Evolutionary conservation across 78 protist genomes (phyloP), one percentile per base, ranked within the genome.

Genomic region (Bodo saltans): DNA sequence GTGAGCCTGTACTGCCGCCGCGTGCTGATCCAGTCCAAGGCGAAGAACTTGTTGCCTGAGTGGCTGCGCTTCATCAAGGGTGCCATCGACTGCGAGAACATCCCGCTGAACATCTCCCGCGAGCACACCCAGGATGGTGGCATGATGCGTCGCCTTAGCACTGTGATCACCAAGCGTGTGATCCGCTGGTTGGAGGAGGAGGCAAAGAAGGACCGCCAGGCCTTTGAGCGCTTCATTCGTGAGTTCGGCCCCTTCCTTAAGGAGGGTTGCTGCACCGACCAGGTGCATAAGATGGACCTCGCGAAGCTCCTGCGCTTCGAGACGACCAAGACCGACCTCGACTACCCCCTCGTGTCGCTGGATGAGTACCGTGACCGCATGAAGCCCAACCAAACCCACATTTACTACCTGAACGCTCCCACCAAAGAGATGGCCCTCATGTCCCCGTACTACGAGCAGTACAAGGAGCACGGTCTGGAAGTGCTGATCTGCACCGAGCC

Each of bases 81-180:
- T 37, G 96, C 91, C 25, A 95, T 94, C 28, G 99, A 96, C 79
- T 79, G 89, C 32, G 96, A 94, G 75, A 97, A 95, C 67, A 60
- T 96, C n/a, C 97, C 98, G 26, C 87, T 97, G 32, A 94, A 95
- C 79, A 86, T 97, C 21, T 85, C 93, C 29, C 93, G 99, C 37
- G 99, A 97, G 87, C 85, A 68, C 70, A 68, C 85, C 25, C 97
- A 95, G 89, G 96, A 95, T 88, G 75, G 74, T 32, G 87, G 89
- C 37, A 79, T 95, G 38, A 88, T 95, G 85, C 72, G 95, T 39
- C 78, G 88, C 40, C 38, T 95, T 72, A 91, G 85, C 68, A 72
- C 68, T 27, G 87, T 90, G 25, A 26, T 37, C 39, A 89, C 84
- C 0, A 83, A 38, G 79, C 4, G 28, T 8, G 42, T 28, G 26